Evolutionary conservation across 75 land plant species (phyloP), one percentile per base, ranked within the genome.

Genomic region (Sequoiadendron giganteum): DNA sequence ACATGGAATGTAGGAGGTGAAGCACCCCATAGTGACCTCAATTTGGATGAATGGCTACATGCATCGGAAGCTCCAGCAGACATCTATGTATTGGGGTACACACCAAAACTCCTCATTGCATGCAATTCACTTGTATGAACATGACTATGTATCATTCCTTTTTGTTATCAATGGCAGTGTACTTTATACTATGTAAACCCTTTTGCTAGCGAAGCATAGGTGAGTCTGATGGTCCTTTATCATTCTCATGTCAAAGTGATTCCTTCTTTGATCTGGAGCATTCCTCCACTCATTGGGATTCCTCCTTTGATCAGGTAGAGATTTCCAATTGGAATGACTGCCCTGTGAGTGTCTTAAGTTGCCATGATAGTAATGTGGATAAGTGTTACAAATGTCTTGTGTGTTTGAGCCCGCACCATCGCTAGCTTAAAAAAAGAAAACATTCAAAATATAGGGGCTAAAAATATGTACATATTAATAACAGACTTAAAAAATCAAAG

Each of bases 1-100:
- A 97, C 99, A 61, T 98, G 99, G 99, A 98, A 98, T 91, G 99
- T 97, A 25, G 99, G 96, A 73, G 99, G 99, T 0, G 94, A 95
- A 86, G 52, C 95, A 58, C 99, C 99, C 19, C 77, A 88, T 36
- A 90, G 56, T 34, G 92, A 88, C 68, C 86, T 98, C 78, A 92
- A 98, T 84, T 88, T 98, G 45, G 93, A 95, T 25, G 94, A 95
- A 83, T 93, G 96, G 89, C 92, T 98, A 32, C 92, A 90, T 28
- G 90, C 85, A 39, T 85, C 86, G 56, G 56, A 42, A 85, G 42
- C 34, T 54, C 88, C 88, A 61, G 86, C 90, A 36, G 90, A 89
- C 65, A 86, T 89, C 5, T 89, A 89, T 82, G 88, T 89, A 18
- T 48, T 89, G 88, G 90, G 90, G 90, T 89, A 89, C 70, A 39